These are phyloP conservation scores for Arthonia radiata DNA, from an alignment of 495 filamentous ascomycete species.

Conservation along the genomic window DNA sequence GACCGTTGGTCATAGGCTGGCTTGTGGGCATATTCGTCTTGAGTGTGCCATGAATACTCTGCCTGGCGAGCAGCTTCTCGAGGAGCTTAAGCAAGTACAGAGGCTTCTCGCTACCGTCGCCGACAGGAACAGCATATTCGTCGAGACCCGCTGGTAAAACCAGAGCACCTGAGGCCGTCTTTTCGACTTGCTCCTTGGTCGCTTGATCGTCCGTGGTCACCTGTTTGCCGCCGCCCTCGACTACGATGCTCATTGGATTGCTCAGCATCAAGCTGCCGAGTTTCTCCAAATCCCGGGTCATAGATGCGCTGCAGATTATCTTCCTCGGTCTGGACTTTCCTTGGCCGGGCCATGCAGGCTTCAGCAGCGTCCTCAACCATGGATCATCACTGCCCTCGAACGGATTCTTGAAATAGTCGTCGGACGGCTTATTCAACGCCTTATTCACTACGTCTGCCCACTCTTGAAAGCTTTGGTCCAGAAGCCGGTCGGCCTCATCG, in stretches of 20 bases:
- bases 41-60: constrained; percentile 2
- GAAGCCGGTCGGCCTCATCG: constrained; percentile 80
- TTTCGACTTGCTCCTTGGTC: constrained; percentile 5
- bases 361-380: constrained; percentile 15
- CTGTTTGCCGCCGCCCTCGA: constrained; percentile 27
- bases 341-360: constrained; percentile 6
- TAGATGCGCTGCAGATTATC: constrained; percentile 72
- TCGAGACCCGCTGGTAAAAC: constrained; percentile 41
- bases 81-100: constrained; percentile 46
- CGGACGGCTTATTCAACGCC: constrained; percentile 19
- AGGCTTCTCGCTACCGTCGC: constrained; percentile 57
- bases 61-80: constrained; percentile 10
- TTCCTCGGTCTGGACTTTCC: constrained; percentile 22
- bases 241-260: constrained; percentile 49
- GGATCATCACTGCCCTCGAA: too few relatives aligned
- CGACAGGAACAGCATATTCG: constrained; percentile 52
- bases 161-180: constrained; percentile 12
- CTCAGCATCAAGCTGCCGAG: constrained; percentile 46
- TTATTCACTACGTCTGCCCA: constrained; percentile 57
- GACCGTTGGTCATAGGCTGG: constrained; percentile 15
- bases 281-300: constrained; percentile 70
- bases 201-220: constrained; percentile 11
- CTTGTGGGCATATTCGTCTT: constrained; percentile 6
- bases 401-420: too few relatives aligned
- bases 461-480: constrained; percentile 79